Conservation (phyloP, 805 yeast species). For the Teunomyces funiuensis region DNA sequence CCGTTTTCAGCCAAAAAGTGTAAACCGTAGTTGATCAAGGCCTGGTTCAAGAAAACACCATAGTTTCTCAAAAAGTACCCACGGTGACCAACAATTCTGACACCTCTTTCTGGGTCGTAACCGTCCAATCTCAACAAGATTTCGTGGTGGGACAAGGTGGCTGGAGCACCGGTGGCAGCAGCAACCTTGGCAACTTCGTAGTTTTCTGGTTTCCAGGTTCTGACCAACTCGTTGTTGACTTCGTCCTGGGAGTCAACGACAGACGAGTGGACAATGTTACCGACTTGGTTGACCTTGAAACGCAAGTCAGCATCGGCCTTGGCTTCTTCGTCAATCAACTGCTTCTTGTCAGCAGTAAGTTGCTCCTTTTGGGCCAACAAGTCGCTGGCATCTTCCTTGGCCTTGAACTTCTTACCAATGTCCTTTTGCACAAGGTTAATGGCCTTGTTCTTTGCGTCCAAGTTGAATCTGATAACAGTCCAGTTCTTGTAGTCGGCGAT, state of each 20-base stretch:
- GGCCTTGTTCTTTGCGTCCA: constrained; percentile 87
- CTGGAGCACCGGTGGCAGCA: constrained; percentile 74
- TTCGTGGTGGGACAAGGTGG: constrained; percentile 91
- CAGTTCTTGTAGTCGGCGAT: constrained; percentile 87
- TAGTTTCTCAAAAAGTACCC: constrained; percentile 93
- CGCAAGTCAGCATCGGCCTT: constrained; percentile 75
- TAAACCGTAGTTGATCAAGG: constrained; percentile 94
- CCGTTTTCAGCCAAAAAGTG: constrained; percentile 74
- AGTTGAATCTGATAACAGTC: constrained; percentile 78
- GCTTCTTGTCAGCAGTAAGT: constrained; percentile 67
- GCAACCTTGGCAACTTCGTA: constrained; percentile 64
- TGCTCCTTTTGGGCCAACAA: constrained; percentile 79
- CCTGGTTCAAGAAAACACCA: constrained; percentile 98
- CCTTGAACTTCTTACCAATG: constrained; percentile 88
- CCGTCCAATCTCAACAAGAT: constrained; percentile 92
- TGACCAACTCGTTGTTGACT: constrained; percentile 84
- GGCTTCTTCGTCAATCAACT: constrained; percentile 65
- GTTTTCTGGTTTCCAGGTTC: constrained; percentile 83
- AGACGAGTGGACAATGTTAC: constrained; percentile 90
- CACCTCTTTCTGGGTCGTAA: constrained; percentile 98
- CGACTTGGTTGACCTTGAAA: constrained; percentile 82
- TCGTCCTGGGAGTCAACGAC: constrained; percentile 88
- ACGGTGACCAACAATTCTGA: constrained; percentile 95
- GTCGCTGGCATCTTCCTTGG: constrained; percentile 90
- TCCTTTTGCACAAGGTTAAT: constrained; percentile 89